Conservation (phyloP, 306 rosid species). For the Lablab purpureus region DNA sequence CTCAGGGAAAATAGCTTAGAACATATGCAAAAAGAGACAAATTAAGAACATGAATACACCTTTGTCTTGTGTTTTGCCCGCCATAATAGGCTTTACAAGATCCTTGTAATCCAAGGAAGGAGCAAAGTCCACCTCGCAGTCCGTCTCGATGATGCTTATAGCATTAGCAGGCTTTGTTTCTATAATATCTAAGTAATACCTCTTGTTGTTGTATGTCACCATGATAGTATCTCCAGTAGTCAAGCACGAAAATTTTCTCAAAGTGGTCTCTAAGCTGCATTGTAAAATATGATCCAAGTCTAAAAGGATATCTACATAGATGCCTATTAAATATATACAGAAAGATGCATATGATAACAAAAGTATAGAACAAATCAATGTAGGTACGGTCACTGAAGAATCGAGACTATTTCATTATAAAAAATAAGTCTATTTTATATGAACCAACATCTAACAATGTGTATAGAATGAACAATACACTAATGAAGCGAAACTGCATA, state of each 20-base stretch:
- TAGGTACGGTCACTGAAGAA: neutral
- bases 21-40: neutral
- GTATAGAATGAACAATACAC: neutral
- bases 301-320: neutral
- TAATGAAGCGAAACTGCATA: neutral
- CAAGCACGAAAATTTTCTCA: constrained; percentile 93
- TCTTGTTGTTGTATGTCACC: constrained; percentile 95
- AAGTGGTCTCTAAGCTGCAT: constrained; percentile 86
- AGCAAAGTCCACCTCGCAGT: constrained; percentile 97
- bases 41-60: constrained; percentile 50
- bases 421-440: neutral
- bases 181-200: constrained; percentile 85
- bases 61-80: constrained; percentile 63
- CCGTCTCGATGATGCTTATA: constrained; percentile 93
- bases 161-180: constrained; percentile 90
- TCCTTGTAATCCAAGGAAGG: constrained; percentile 96
- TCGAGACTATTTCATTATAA: neutral
- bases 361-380: neutral
- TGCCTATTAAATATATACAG: neutral
- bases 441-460: neutral
- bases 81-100: constrained; percentile 60
- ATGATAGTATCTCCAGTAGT: constrained; percentile 94
- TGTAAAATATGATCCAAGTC: constrained; percentile 33
- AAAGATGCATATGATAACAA: neutral
- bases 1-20: neutral